Conservation (phyloP, 495 filamentous ascomycete species). For the Penicillium silybi region DNA sequence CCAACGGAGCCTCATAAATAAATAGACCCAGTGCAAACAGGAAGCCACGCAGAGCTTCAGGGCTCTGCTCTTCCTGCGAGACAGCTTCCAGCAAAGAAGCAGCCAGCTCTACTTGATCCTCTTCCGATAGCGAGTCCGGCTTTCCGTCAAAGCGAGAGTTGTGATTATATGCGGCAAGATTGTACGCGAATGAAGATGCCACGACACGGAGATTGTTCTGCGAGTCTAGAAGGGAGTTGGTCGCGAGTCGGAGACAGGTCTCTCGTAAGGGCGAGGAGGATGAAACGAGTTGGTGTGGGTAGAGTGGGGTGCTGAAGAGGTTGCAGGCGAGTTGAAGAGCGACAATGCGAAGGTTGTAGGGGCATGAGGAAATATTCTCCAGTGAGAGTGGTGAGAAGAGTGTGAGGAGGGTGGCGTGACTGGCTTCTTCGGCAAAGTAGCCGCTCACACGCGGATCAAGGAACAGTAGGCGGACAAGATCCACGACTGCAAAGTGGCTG, state of each 20-base stretch:
- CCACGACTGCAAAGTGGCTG: constrained; percentile 72
- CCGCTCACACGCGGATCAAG: constrained; percentile 81
- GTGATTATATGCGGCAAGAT: constrained; percentile 68
- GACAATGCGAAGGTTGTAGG: constrained; percentile 80
- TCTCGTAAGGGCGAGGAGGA: constrained; percentile 30
- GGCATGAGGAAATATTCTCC: constrained; percentile 47
- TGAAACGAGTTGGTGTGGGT: constrained; percentile 37
- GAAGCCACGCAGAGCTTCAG: constrained; percentile 68
- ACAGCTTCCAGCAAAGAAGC: constrained; percentile 77
- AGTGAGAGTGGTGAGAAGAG: constrained; percentile 55
- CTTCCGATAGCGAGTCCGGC: constrained; percentile 59
- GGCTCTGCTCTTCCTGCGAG: constrained; percentile 58
- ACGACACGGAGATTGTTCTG: constrained; percentile 61
- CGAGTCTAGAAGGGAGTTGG: constrained; percentile 52
- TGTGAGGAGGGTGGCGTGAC: constrained; percentile 58
- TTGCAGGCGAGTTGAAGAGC: constrained; percentile 65
- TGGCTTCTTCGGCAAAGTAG: constrained; percentile 73
- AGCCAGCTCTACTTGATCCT: constrained; percentile 71
- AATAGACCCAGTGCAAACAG: constrained; percentile 69
- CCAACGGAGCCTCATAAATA: constrained; percentile 62
- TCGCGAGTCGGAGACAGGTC: constrained; percentile 42
- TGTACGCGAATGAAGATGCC: constrained; percentile 78
- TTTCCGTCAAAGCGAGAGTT: constrained; percentile 54
- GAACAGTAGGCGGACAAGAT: constrained; percentile 73
- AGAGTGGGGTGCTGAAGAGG: constrained; percentile 55